A percentile compares a stretch with the other conserved stretches of the same genome.
Conservation (phyloP, 352 stramenopile genomes). For the Phytophthora megakarya region DNA sequence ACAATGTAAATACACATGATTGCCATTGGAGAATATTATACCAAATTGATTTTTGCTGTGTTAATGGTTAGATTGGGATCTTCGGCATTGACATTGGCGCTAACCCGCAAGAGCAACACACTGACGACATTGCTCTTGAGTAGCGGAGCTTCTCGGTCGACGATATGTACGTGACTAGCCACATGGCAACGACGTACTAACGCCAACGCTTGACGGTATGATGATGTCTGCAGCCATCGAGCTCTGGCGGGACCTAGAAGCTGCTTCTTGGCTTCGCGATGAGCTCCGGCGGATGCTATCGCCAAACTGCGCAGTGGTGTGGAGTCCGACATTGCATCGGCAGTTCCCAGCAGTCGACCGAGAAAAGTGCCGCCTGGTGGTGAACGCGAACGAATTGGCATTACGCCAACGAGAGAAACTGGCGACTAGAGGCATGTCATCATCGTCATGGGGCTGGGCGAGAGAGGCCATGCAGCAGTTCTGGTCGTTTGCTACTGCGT, state of each 20-base stretch:
- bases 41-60: not conserved
- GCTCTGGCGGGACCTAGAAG: conserved; percentile 27
- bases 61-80: conserved; percentile 42
- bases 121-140: conserved; percentile 50
- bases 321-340: conserved; percentile 53
- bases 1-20: conserved; percentile 68
- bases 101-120: conserved; percentile 50
- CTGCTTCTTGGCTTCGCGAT: conserved; percentile 38
- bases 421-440: not conserved
- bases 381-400: conserved; percentile 55
- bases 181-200: too few relatives aligned
- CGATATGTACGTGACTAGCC: conserved; percentile 36
- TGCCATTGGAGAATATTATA: not conserved
- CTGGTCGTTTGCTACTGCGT: conserved; percentile 19
- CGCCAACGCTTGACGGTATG: too few relatives aligned
- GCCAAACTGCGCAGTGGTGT: conserved; percentile 61
- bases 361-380: conserved; percentile 61
- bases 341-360: conserved; percentile 59
- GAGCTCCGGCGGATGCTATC: conserved; percentile 56
- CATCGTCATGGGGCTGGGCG: conserved; percentile 8
- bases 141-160: conserved; percentile 59
- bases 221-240: conserved; percentile 26
- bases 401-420: conserved; percentile 10
- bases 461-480: conserved; percentile 9
- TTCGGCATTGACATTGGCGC: conserved; percentile 61